These are phyloP conservation scores for Hirschioporus abietinus DNA, from an alignment of 768 basidiomycete genomes.

Conservation along the genomic window DNA sequence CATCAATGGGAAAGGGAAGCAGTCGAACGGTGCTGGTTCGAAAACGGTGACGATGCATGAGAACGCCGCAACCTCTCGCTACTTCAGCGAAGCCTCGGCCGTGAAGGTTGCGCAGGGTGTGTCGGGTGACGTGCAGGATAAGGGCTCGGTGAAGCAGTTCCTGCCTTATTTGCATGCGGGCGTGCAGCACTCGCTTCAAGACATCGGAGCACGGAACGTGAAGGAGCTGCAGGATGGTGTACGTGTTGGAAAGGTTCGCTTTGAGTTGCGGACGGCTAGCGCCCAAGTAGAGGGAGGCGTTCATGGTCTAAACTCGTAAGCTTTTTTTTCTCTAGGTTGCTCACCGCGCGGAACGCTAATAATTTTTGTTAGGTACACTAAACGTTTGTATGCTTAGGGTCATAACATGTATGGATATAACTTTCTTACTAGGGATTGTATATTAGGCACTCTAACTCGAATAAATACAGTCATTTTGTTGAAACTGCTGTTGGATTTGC, in stretches of 20 bases:
- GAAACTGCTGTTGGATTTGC: too few species aligned
- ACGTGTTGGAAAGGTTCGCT: slow-evolving; percentile 62
- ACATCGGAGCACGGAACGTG: slow-evolving; percentile 76
- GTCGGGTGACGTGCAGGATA: slow-evolving; percentile 94
- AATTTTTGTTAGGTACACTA: slow-evolving; percentile 42
- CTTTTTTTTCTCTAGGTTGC: slow-evolving; percentile 22
- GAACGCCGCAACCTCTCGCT: slow-evolving; percentile 94
- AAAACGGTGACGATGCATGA: slow-evolving; percentile 47
- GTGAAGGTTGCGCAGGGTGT: slow-evolving; percentile 98
- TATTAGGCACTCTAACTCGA: background rate
- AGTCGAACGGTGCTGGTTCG: slow-evolving; percentile 40
- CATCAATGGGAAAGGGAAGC: slow-evolving; percentile 17
- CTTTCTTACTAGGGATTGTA: background rate
- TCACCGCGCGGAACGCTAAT: slow-evolving; percentile 1
- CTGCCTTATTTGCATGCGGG: slow-evolving; percentile 79
- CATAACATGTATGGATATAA: background rate
- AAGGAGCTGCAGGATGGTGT: slow-evolving; percentile 63
- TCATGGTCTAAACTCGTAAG: slow-evolving; percentile 91
- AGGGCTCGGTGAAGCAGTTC: slow-evolving; percentile 91
- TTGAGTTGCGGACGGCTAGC: slow-evolving; percentile 90
- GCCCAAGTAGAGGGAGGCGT: slow-evolving; percentile 96
- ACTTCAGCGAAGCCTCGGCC: slow-evolving; percentile 88
- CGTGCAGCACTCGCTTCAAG: slow-evolving; percentile 92
- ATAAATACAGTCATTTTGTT: background rate
- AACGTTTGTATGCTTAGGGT: slow-evolving; percentile 43